A percentile compares a stretch with the other conserved stretches of the same genome.
These are phyloP conservation scores for Cutaneotrichosporon sp. DNA, from an alignment of 1,284 basidiomycete genomes.

Conservation along the genomic window DNA sequence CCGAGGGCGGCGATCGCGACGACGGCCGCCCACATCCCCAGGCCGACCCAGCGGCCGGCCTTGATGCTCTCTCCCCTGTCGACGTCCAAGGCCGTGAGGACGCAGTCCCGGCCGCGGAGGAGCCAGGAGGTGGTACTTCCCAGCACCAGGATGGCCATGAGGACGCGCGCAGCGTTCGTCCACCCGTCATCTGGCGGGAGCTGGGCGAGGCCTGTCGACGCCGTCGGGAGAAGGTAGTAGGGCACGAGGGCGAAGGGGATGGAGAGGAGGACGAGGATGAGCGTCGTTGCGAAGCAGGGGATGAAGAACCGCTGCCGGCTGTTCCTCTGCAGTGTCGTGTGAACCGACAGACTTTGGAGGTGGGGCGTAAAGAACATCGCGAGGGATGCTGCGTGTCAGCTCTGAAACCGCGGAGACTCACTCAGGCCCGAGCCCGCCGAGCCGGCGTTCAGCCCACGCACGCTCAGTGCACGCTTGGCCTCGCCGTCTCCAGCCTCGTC, in stretches of 20 bases:
- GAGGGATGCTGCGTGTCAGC: slow-evolving; percentile 41
- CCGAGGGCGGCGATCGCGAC: slow-evolving; percentile 43
- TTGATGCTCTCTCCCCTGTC: slow-evolving; percentile 43
- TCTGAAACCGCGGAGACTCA: slow-evolving; percentile 15
- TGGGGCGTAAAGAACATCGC: slow-evolving; percentile 53
- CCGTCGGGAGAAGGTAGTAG: slow-evolving; percentile 50
- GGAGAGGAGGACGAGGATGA: slow-evolving; percentile 41
- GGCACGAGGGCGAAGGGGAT: slow-evolving; percentile 54
- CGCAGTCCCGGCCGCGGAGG: slow-evolving; percentile 47
- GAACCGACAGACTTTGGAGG: slow-evolving; percentile 50
- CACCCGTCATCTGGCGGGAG: slow-evolving; percentile 47
- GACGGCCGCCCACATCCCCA: slow-evolving; percentile 45
- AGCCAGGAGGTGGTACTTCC: slow-evolving; percentile 48
- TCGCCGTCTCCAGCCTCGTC: slow-evolving; percentile 21
- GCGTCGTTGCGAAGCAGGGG: slow-evolving; percentile 42
- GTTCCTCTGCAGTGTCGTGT: slow-evolving; percentile 42
- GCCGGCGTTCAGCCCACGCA: slow-evolving; percentile 34
- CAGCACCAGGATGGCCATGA: slow-evolving; percentile 42
- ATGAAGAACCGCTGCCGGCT: slow-evolving; percentile 44
- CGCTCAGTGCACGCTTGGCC: slow-evolving; percentile 7
- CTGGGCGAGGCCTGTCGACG: slow-evolving; percentile 37
- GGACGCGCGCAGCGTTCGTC: slow-evolving; percentile 50
- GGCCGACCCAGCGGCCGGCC: slow-evolving; percentile 47
- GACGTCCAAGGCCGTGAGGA: slow-evolving; percentile 42
- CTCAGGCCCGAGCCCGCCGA: slow-evolving; percentile 48